Evolutionary conservation across 495 filamentous ascomycete genomes (phyloP), one percentile per base, ranked within the genome.

Genomic region (Penicillium mononematosum): DNA sequence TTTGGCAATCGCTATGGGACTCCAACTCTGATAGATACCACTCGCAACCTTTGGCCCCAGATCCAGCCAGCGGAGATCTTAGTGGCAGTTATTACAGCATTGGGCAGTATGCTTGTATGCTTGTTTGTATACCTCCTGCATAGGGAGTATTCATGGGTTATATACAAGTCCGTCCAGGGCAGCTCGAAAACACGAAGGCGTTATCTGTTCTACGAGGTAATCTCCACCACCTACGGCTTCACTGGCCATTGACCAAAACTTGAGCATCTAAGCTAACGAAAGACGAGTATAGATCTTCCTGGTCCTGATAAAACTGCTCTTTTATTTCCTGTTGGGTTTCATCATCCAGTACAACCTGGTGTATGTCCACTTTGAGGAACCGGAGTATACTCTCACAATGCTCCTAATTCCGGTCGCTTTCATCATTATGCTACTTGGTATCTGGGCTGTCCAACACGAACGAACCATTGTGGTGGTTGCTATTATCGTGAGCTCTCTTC

Each of bases 171-270:
- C 41, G 46, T 62, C 20, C 49, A 58, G 9, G 59, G 55, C 4
- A 44, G 46, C 22, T 22, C 42, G 16, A 52, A 54, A 17, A 50
- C 24, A 16, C 31, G 50, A 12, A 25, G 41, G 6, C 56, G 56
- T 14, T 58, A 58, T 55, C 41, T 50, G 20, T 50, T 31, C 22
- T 62, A 62, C 42, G 59, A 62, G 44, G 59, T 62, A n/a, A 53
- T 34, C 29, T 24, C 11, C 9, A 38, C 14, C 34, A 38, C 34
- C 14, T 7, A 38, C 4, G 34, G 34, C 14, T 38, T n/a, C 14
- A n/a, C 34, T 38, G 5, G 31, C 31, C 31, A 3, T 32, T 32
- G 9, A 32, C 10, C 27, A 29, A 29, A 9, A 9, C 6, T 29
- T 29, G 27, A 29, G 27, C 7, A 9, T 29, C 6, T 7, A 9